Base-by-base conservation (phyloP, 2,329 filamentous ascomycete species). In the Aschersonia sp. region DNA sequence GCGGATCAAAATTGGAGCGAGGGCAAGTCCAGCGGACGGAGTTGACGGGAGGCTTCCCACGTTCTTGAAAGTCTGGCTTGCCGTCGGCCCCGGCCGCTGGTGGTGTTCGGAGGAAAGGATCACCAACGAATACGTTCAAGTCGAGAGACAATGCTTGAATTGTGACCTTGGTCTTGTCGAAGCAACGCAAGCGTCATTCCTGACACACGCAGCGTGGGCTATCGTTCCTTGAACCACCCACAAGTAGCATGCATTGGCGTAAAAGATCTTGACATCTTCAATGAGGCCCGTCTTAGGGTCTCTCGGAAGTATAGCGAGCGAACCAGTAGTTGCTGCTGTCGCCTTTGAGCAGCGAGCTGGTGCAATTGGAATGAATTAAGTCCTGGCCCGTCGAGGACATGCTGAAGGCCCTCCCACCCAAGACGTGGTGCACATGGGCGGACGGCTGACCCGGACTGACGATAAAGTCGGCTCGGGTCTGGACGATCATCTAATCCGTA, bases 251-350 rank as follows among this genome's bases (percentile, higher is more conserved):
- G 76, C 76, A 58, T 81, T 81, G 75, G 83, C 80, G 60, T 86
- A 86, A 57, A 82, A 80, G 51, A 85, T 66, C 43, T 79, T 71
- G 14, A 88, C 84, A 37, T 73, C 71, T 61, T 81, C 76, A 55
- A 86, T 78, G 46, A 71, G 73, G 45, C 75, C 76, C 53, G 80
- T 77, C 54, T 73, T 66, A 56, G 78, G 72, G 53, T 83, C 75
- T 54, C 72, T 67, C n/a, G n/a, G 64, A 82, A 87, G 65, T 81
- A 88, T 3, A 89, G 66, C 31, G 71, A 69, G 85, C 84, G 48
- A 81, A 79, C 85, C 85, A 89, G 69, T 90, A 89, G 63, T 83
- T 83, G 55, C 76, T 83, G 60, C 78, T 71, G 64, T 88, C 84
- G 47, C 76, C 76, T 56, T 73, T 78, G 59, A 85, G 71, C 51